phyloP scores from a whole-genome alignment of 1,284 basidiomycete species.

The Stygiomarasmius scandens region DNA sequence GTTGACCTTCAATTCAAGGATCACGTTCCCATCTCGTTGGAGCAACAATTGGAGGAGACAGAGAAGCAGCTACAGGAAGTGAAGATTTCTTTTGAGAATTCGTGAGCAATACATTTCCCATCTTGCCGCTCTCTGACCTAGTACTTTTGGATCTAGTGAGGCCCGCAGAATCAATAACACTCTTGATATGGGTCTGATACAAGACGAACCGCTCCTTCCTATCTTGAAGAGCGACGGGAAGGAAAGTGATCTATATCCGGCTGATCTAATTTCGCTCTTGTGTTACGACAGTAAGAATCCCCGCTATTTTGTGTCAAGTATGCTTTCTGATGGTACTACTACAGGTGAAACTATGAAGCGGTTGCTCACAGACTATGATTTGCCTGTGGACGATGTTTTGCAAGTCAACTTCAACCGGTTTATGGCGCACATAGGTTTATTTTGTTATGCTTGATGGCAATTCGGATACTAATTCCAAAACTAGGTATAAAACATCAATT shows the following conservation, averaged over 20 bases:
- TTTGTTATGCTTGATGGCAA: too few relatives aligned
- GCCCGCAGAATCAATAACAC: conserved; percentile 51
- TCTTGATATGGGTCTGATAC: conserved; percentile 38
- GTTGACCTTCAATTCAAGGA: conserved; percentile 48
- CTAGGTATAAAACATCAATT: too few relatives aligned
- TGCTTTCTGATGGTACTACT: too few relatives aligned
- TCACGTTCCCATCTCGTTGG: conserved; percentile 48
- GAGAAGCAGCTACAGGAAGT: conserved; percentile 44
- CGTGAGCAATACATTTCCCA: conserved; percentile 37
- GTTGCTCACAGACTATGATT: conserved; percentile 49
- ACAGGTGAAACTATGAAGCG: conserved; percentile 39
- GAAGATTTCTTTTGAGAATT: conserved; percentile 48
- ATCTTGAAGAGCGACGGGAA: conserved; percentile 51
- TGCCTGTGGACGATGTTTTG: conserved; percentile 41
- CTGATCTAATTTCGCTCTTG: conserved; percentile 50
- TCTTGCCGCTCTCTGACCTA: neutral
- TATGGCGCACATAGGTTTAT: conserved; percentile 54
- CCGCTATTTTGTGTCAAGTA: too few relatives aligned
- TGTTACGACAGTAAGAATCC: conserved; percentile 48
- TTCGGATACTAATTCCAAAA: too few relatives aligned
- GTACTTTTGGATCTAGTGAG: too few relatives aligned
- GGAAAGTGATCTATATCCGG: conserved; percentile 49
- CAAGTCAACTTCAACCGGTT: conserved; percentile 55
- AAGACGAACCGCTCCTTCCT: conserved; percentile 44
- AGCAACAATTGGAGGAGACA: conserved; percentile 46